Conservation (phyloP, 768 basidiomycete genomes). For the Auriscalpium vulgare region DNA sequence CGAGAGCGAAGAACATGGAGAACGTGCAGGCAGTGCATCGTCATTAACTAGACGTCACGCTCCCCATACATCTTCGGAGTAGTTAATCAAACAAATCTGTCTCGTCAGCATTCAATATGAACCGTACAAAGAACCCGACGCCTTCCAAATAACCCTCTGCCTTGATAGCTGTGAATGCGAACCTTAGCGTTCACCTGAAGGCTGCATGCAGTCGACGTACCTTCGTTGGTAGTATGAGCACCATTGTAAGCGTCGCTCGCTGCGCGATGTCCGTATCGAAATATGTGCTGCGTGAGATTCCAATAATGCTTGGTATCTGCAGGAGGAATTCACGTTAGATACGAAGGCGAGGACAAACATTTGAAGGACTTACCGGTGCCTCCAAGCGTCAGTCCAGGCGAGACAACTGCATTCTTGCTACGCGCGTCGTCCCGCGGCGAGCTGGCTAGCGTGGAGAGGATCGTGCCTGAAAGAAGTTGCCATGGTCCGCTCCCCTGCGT, state of each 20-base stretch:
- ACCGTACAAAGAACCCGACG: constrained; percentile 35
- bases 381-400: constrained; percentile 28
- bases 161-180: constrained; percentile 19
- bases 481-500: constrained; percentile 28
- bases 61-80: background rate
- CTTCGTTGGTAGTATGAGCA: constrained; percentile 25
- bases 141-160: constrained; percentile 32
- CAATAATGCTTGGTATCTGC: constrained; percentile 39
- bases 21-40: too few species aligned
- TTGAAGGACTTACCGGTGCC: constrained; percentile 23
- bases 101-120: constrained; percentile 40
- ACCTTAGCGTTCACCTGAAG: background rate
- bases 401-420: constrained; percentile 23
- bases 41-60: too few species aligned
- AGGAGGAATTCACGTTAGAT: background rate
- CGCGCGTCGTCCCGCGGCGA: constrained; percentile 20
- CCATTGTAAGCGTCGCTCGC: constrained; percentile 15
- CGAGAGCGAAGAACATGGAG: too few species aligned
- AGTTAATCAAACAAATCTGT: constrained; percentile 3
- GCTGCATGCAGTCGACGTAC: constrained; percentile 10
- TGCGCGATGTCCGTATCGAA: constrained; percentile 32
- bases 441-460: constrained; percentile 27
- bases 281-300: constrained; percentile 38
- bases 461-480: constrained; percentile 33
- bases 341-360: too few species aligned